Evolutionary conservation across 805 yeast species (phyloP).

Genomic region (Teunomyces lycoperdinae): DNA sequence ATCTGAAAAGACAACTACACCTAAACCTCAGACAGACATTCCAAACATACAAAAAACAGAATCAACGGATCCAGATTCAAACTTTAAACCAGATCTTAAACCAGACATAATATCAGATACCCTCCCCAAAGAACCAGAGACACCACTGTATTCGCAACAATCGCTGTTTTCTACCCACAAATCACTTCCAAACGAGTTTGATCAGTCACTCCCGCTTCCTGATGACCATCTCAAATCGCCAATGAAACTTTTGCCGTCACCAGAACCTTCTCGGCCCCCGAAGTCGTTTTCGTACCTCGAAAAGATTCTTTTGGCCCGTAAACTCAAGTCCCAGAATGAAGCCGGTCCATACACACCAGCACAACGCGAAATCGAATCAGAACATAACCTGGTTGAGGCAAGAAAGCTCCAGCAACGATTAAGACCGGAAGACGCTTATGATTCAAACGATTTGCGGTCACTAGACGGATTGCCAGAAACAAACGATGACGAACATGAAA

Average conservation of each 20-base stretch:
- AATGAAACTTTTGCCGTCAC: not conserved
- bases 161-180: not conserved
- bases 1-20: slow-evolving; percentile 6
- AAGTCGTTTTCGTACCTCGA: slow-evolving; percentile 13
- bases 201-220: slow-evolving; percentile 1
- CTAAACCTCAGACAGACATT: no score
- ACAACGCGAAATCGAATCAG: not conserved
- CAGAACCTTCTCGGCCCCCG: not conserved
- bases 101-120: no score
- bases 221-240: slow-evolving; percentile 1
- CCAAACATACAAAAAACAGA: slow-evolving; percentile 7
- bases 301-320: slow-evolving; percentile 8
- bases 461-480: no score
- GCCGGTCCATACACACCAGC: not conserved
- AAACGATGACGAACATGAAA: no score
- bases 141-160: not conserved
- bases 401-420: not conserved
- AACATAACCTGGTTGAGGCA: not conserved
- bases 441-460: not conserved
- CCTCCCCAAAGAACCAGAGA: no score
- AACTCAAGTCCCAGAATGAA: not conserved
- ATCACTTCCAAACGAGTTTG: slow-evolving; percentile 2
- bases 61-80: not conserved
- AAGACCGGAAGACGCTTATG: not conserved
- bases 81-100: no score